phyloP scores from a whole-genome alignment of 306 rosid species.

The Abrus precatorius region DNA sequence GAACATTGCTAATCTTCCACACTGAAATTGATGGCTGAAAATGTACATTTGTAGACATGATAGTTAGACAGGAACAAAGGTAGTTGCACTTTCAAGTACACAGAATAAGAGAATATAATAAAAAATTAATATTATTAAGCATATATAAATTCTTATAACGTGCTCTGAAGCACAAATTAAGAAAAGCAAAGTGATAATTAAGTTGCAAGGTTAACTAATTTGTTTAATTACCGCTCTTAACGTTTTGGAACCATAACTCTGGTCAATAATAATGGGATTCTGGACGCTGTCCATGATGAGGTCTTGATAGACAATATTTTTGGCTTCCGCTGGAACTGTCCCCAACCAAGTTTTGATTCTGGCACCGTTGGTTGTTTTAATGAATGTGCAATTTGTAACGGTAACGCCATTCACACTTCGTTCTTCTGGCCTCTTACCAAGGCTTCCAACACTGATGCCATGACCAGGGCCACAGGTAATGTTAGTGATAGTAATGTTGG shows the following conservation, averaged over 20 bases:
- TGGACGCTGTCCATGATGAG: slow-evolving; percentile 59
- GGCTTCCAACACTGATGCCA: slow-evolving; percentile 74
- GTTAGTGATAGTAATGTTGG: slow-evolving; percentile 41
- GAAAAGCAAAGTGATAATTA: slow-evolving; percentile 1
- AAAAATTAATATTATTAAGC: no score
- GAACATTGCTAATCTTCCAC: slow-evolving; percentile 69
- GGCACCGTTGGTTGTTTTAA: slow-evolving; percentile 72
- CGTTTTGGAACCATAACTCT: slow-evolving; percentile 58
- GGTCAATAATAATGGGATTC: slow-evolving; percentile 73
- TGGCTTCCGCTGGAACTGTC: slow-evolving; percentile 45
- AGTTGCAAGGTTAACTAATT: not conserved
- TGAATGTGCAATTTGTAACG: slow-evolving; percentile 65
- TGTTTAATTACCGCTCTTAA: not conserved
- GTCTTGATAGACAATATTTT: slow-evolving; percentile 56
- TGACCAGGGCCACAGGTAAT: slow-evolving; percentile 85
- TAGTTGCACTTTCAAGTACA: not conserved
- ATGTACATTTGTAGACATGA: not conserved
- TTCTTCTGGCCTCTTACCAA: slow-evolving; percentile 68
- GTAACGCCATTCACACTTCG: slow-evolving; percentile 46
- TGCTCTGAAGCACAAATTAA: no score
- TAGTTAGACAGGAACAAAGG: not conserved
- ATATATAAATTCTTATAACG: no score
- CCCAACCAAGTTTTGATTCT: slow-evolving; percentile 75
- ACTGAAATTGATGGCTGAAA: slow-evolving; percentile 54
- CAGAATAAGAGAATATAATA: not conserved